A percentile compares a stretch with the other conserved stretches of the same genome.
Conservation (phyloP, 441 rosid genomes). For the Gossypium lobatum region DNA sequence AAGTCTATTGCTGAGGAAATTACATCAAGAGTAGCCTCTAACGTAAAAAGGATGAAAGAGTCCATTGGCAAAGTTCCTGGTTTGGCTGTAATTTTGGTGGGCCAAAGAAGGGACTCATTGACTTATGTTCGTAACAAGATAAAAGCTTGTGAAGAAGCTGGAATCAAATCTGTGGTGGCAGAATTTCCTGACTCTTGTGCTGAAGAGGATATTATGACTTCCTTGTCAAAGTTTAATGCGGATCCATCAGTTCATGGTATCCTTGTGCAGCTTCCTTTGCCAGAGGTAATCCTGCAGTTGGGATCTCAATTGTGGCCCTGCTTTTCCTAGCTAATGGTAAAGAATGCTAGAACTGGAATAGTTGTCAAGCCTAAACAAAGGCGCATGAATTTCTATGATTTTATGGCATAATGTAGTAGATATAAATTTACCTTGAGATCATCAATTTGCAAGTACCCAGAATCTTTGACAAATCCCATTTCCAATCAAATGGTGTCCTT, state of each 20-base stretch:
- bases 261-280: slow-evolving; percentile 93
- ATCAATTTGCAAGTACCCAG: not conserved
- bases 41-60: slow-evolving; percentile 68
- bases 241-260: slow-evolving; percentile 75
- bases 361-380: slow-evolving; percentile 7
- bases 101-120: slow-evolving; percentile 76
- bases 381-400: not conserved
- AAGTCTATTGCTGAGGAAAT: slow-evolving; percentile 73
- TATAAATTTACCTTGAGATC: not conserved
- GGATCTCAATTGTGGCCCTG: not conserved
- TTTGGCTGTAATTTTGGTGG: slow-evolving; percentile 78
- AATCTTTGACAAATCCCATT: slow-evolving; percentile 1
- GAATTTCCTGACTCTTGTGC: slow-evolving; percentile 52
- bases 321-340: slow-evolving; percentile 4
- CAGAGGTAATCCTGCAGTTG: slow-evolving; percentile 54
- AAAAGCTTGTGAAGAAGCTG: slow-evolving; percentile 76
- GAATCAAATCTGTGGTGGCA: slow-evolving; percentile 61
- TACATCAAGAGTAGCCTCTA: slow-evolving; percentile 45
- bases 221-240: slow-evolving; percentile 42
- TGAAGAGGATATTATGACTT: slow-evolving; percentile 45
- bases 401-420: not conserved
- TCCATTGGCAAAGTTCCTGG: slow-evolving; percentile 71
- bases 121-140: slow-evolving; percentile 82
- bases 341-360: not conserved
- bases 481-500: not conserved